Evolutionary conservation across 2,329 filamentous ascomycete genomes (phyloP), one percentile per base, ranked within the genome.

Genomic region (Fusarium sp.): DNA sequence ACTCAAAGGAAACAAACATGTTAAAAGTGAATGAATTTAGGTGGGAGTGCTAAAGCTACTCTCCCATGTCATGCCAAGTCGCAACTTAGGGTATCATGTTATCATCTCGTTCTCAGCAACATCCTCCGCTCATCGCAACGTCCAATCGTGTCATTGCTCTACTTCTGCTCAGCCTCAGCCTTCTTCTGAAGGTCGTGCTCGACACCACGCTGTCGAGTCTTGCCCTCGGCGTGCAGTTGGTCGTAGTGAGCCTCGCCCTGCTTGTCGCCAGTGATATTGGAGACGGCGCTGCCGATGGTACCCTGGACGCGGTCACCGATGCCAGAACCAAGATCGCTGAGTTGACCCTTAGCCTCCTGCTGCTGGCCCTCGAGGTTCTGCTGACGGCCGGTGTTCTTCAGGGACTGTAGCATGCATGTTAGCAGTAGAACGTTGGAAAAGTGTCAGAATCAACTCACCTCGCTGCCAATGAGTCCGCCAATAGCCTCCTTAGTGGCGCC

Each of bases 401-500:
- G 83, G 36, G 86, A 87, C 88, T 90, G 40, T 44, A 5, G 11
- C 7, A 16, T 8, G 11, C 10, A 22, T 63, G 31, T 78, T 64
- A 77, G 66, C 5, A 59, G 2, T 4, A 20, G 10, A 29, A 62
- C 51, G 49, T 67, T 67, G 17, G 53, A 36, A 22, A 12, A 5
- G 9, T 4, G 8, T 56, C 9, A 27, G 46, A 55, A 12, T 53
- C 12, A 57, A 78, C 83, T 74, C 80, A 89, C 89, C 84, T 96
- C 92, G 72, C 90, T 91, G 69, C 95, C 96, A 29, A 96, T 75
- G 6, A 96, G 77, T 20, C 92, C 91, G 66, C 96, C 96, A 1
- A 96, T 72, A 6, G 91, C 86, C 81, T 98, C 94, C 86, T 98
- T 98, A 49, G 92, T 92, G 1, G 92, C 90, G 61, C 95, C 96